These are phyloP conservation scores for Boletus rubroflammeus DNA, from an alignment of 768 basidiomycete genomes.

Conservation along the genomic window DNA sequence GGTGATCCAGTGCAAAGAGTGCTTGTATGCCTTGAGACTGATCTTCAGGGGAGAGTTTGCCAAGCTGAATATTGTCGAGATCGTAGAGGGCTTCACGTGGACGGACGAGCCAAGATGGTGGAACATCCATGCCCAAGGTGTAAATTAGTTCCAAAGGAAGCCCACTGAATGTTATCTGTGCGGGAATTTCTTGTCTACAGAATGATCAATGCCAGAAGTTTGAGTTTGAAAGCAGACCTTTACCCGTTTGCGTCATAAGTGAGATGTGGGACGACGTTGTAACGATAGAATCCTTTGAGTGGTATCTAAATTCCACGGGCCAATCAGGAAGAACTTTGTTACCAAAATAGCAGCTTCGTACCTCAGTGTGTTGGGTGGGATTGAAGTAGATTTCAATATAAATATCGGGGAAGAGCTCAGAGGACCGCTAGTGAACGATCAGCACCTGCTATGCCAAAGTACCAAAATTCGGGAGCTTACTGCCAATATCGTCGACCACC, in stretches of 20 bases:
- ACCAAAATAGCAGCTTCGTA: slow-evolving; percentile 29
- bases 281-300: slow-evolving; percentile 90
- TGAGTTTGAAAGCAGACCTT: neutral
- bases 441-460: neutral
- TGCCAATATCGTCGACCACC: slow-evolving; percentile 77
- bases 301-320: slow-evolving; percentile 54
- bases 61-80: slow-evolving; percentile 91
- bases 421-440: slow-evolving; percentile 11
- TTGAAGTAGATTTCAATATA: slow-evolving; percentile 79
- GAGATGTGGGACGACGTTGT: slow-evolving; percentile 54
- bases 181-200: slow-evolving; percentile 54
- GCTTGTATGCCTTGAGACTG: slow-evolving; percentile 57
- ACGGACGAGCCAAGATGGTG: slow-evolving; percentile 88
- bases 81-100: slow-evolving; percentile 88
- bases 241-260: slow-evolving; percentile 72
- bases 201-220: neutral
- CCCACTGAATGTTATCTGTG: slow-evolving; percentile 60
- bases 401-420: slow-evolving; percentile 53
- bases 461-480: slow-evolving; percentile 37
- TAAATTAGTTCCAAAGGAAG: slow-evolving; percentile 87
- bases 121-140: slow-evolving; percentile 91
- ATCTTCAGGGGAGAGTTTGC: slow-evolving; percentile 56
- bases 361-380: slow-evolving; percentile 66
- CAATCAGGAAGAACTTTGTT: neutral
- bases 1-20: slow-evolving; percentile 82